Base-by-base conservation (phyloP, 2,329 filamentous ascomycete genomes). In the Phialocephala subalpina region DNA sequence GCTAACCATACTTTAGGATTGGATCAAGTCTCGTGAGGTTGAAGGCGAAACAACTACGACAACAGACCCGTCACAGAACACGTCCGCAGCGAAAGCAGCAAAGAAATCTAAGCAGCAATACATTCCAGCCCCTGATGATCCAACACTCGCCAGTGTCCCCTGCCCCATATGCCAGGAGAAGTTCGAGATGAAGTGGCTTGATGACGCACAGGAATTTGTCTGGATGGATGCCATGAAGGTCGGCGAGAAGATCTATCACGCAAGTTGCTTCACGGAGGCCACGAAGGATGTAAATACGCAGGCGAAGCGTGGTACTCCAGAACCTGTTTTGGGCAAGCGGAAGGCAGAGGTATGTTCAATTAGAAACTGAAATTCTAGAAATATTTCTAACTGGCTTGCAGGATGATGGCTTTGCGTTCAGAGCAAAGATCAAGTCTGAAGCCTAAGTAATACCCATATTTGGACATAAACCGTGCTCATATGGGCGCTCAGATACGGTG, bases 121-220 rank as follows among this genome's bases (percentile, higher is more conserved):
- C 77, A 91, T 99, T 14, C 88, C 90, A 2, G 94, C 96, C 0
- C 96, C 95, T 0, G 92, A 94, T 59, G 91, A 95, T 70, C 86
- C 89, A 20, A 85, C 87, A 29, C 84, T 92, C 29, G 87, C 90
- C 65, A 94, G 93, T 75, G 91, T 88, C 18, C 86, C 92, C 0
- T 99, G 96, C 75, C 93, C 94, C 1, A 97, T 99, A 72, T 98
- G 96, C 78, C 94, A 97, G 78, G 96, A 99, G 77, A 91, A 92
- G 71, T 98, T 99, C 73, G 92, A 97, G 80, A 93, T 92, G 70
- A 91, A 92, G 70, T 98, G 94, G 91, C 89, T 95, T 7, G 93
- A 97, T 73, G 93, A 97, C 69, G 92, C 92, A 20, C 94, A 98
- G 78, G 95, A 99, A 75, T 98, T 94, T 86, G 95, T 99, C 47